A percentile compares a stretch with the other conserved stretches of the same genome.
Conservation (phyloP, 495 filamentous ascomycete species). For the Lepidopterella palustris region DNA sequence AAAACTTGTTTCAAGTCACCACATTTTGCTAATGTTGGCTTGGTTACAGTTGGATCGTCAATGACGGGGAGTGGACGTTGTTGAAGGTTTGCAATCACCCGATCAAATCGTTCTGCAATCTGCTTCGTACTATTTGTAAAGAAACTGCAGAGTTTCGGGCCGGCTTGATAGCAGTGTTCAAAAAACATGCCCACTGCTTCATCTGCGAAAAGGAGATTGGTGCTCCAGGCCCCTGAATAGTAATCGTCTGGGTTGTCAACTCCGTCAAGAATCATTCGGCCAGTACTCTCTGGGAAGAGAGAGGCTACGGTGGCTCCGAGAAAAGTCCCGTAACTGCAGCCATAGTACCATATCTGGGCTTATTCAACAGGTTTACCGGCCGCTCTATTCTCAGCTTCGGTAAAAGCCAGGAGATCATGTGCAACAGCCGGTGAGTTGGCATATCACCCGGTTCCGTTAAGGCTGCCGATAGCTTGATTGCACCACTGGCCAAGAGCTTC, state of each 20-base stretch:
- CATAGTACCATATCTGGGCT: too few species aligned
- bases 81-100: background rate
- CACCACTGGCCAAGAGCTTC: too few species aligned
- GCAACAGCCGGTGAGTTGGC: too few species aligned
- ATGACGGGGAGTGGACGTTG: background rate
- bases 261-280: too few species aligned
- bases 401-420: too few species aligned
- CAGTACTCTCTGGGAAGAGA: too few species aligned
- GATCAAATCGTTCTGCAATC: background rate
- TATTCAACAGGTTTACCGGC: too few species aligned
- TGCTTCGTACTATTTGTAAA: background rate
- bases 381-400: background rate
- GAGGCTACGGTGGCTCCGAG: too few species aligned
- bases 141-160: constrained; percentile 1
- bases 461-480: too few species aligned
- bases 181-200: constrained; percentile 6
- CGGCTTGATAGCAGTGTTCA: constrained; percentile 11
- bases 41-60: background rate
- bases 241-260: too few species aligned
- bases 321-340: too few species aligned
- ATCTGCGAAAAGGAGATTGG: constrained; percentile 2
- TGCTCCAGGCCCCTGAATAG: background rate
- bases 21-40: background rate
- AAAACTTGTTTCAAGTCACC: background rate
- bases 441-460: too few species aligned